Base-by-base conservation (phyloP, 441 rosid genomes). In the Mallotus japonicus region DNA sequence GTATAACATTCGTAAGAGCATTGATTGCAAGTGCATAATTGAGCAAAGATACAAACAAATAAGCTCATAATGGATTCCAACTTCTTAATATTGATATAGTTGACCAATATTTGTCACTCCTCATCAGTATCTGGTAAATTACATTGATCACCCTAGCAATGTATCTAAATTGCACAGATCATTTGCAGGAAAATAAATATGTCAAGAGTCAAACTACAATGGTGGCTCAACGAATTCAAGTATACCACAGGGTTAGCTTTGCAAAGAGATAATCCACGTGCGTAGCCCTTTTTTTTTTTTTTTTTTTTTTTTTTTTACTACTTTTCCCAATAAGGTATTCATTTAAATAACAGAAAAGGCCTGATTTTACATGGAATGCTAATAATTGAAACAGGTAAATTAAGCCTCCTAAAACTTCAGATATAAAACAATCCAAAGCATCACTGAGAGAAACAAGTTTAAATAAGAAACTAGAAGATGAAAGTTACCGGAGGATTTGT, bases 401-500 rank as follows among this genome's bases (percentile, higher is more conserved):
- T 66, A 70, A 32, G 55, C 28, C 40, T 70, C 12, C 49, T 24
- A 49, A 70, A 15, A 22, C 32, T 59, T 58, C 5, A 59, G 20
- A 20, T 22, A 8, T 13, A 58, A 40, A 56, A 24, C 65, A 46
- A 65, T 73, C 70, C 54, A 65, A 54, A 57, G 22, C 12, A 28
- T 34, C 34, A 46, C 13, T 56, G 32, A 17, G 4, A 40, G 46
- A 47, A 28, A 73, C n/a, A 42, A 49, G 32, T 61, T 46, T 28
- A 63, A 24, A 37, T 28, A 53, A 58, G 55, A 67, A 69, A 59
- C 51, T 54, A 40, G 62, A 55, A 46, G 20, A 46, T 8, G 63
- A 24, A 15, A 60, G 24, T 16, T 88, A 95, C 99, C 87, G 50
- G 88, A 72, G 99, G 98, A 85, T 95, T 95, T 46, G 99, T 90